Base-by-base conservation (phyloP, 768 basidiomycete genomes). In the Amanita pseudoporphyria region DNA sequence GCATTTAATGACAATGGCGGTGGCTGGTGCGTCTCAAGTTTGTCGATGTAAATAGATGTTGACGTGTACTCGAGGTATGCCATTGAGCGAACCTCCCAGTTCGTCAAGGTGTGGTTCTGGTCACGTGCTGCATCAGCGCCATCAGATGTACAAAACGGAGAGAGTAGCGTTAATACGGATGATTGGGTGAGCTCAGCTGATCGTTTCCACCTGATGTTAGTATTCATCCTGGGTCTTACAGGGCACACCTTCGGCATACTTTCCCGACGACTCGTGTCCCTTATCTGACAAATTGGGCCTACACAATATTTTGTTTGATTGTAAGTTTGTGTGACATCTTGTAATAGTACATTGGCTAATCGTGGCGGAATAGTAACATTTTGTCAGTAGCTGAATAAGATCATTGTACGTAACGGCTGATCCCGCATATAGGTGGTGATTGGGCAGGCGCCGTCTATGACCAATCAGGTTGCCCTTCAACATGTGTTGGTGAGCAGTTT, bases 91-190 rank as follows among this genome's bases (percentile, higher is more conserved):
- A 81, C 81, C 0, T 53, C 62, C 19, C 57, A 59, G 3, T 77
- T 71, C 58, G 78, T 87, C 59, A 82, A 80, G 53, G 68, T 85
- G 41, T 87, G 79, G 77, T 87, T 84, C 66, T 87, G 82, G 81
- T 68, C 79, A 1, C 70, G 81, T 37, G 65, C 38, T 19, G 38
- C 62, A 42, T 69, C 58, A 22, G 56, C 59, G 21, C 81, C 80
- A 1, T 54, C 61, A 6, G 79, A 76, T 54, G 69, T 81, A 12
- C 62, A 52, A 24, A 60, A 60, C 14, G 77, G 76, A 3, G 66
- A 62, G 0, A 57, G 58, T 13, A 56, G 57, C 2, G 67, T 81
- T 16, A 64, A 78, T 59, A 78, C 81, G 3, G 65, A 61, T 36
- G 64, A 59, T 44, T 85, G 81, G 81, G 80, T 77, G 53, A 6